Base-by-base conservation (phyloP, 805 yeast genomes). In the Saccharomycopsis olivae region DNA sequence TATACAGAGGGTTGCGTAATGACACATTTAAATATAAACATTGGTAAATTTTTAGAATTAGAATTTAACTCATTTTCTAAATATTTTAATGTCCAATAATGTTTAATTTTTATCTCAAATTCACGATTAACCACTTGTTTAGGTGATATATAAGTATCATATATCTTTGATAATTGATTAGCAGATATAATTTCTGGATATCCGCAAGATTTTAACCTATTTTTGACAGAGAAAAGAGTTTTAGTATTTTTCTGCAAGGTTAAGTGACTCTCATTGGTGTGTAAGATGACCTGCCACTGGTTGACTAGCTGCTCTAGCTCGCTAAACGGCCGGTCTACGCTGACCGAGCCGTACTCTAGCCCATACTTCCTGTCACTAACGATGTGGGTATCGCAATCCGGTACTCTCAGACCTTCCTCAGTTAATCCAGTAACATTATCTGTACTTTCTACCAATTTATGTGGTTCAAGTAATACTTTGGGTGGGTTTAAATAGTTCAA, bases 231-330 rank as follows among this genome's bases (percentile, higher is more conserved):
- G 6, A 8, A 6, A 8, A 10, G 10, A 23, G 25, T 23, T 23
- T 23, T 28, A 5, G 8, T 14, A 18, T 13, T 11, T 16, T 13
- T 24, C 6, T 4, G 17, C 15, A n/a, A 16, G 15, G 16, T 21
- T 5, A 15, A 9, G 13, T 19, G 13, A 8, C 14, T n/a, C 10
- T 13, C 2, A n/a, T 19, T n/a, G 27, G 20, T 24, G 6, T 15
- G 9, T 27, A 20, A 16, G 4, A 66, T 39, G 1, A 67, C 40
- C 44, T 67, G 73, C 38, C 62, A 53, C 49, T 65, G 66, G 49
- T 64, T 60, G 28, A 60, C 25, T 38, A 60, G 44, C 14, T 54
- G 49, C 43, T 54, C 60, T 47, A 54, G 49, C 16, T 51, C 47
- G 10, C 46, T 43, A 14, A 55, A 41, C 2, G 57, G 56, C 24